Conservation (phyloP, 768 basidiomycete species). For the Boletus subparvulus region DNA sequence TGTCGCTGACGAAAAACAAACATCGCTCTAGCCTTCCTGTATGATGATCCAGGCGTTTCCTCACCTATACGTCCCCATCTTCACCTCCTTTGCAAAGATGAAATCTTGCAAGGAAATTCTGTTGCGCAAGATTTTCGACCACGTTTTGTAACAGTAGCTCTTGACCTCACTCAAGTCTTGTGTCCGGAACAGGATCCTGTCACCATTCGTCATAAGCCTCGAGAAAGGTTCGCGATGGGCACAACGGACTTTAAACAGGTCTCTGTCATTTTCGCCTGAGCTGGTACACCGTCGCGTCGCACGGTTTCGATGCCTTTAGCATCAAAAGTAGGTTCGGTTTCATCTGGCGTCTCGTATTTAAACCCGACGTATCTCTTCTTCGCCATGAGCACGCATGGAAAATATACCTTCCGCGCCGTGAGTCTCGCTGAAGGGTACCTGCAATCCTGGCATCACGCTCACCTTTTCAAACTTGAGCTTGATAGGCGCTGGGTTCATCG, state of each 20-base stretch:
- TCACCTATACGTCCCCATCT: conserved; percentile 90
- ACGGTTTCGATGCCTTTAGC: conserved; percentile 99
- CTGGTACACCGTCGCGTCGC: conserved; percentile 86
- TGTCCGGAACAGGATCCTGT: conserved; percentile 86
- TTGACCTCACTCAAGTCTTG: conserved; percentile 90
- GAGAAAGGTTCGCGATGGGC: background rate
- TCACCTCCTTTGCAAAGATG: conserved; percentile 92
- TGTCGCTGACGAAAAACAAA: conserved; percentile 53
- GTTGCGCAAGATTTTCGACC: conserved; percentile 81
- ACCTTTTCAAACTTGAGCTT: conserved; percentile 99
- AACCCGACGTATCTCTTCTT: conserved; percentile 99
- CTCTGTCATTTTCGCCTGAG: conserved; percentile 92
- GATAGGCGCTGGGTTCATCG: conserved; percentile 83
- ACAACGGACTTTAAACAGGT: conserved; percentile 73
- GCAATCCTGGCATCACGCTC: background rate
- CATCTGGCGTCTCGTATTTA: conserved; percentile 86
- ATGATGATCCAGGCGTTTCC: background rate
- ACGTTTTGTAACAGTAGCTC: conserved; percentile 79
- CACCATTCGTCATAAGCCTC: background rate
- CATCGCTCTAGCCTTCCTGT: background rate
- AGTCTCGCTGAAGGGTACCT: background rate
- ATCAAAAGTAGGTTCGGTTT: conserved; percentile 78
- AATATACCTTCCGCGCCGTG: conserved; percentile 67
- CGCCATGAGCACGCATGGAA: conserved; percentile 92
- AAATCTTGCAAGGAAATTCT: conserved; percentile 88